phyloP scores from a whole-genome alignment of 2,329 filamentous ascomycete genomes.

The Diplodia intermedia region DNA sequence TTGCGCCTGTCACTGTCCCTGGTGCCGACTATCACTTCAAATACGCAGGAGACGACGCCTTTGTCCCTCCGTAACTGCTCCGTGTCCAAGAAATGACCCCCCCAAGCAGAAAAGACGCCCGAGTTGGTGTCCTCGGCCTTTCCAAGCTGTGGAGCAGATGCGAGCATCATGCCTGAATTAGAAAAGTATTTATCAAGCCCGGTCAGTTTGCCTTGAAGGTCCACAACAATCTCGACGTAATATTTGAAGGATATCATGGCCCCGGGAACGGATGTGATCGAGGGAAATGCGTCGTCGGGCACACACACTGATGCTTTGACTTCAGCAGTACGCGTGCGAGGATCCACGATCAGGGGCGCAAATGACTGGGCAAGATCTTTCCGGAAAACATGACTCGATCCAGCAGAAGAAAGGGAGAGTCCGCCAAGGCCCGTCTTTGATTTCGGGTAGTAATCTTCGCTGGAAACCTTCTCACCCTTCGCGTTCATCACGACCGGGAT shows the following conservation, averaged over 20 bases:
- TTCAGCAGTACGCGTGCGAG: conserved; percentile 75
- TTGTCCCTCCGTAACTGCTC: conserved; percentile 86
- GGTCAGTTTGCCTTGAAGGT: conserved; percentile 84
- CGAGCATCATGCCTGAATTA: conserved; percentile 58
- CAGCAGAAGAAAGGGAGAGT: conserved; percentile 82
- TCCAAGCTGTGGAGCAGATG: conserved; percentile 47
- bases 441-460: conserved; percentile 84
- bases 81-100: conserved; percentile 81
- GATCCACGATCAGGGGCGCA: conserved; percentile 86
- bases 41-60: conserved; percentile 84
- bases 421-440: conserved; percentile 87
- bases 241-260: conserved; percentile 97
- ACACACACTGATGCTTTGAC: conserved; percentile 85
- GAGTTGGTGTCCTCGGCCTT: conserved; percentile 46
- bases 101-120: conserved; percentile 61
- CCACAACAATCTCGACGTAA: conserved; percentile 89
- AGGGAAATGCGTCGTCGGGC: conserved; percentile 90
- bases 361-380: conserved; percentile 93
- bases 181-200: conserved; percentile 72
- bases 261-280: conserved; percentile 86
- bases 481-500: conserved; percentile 67
- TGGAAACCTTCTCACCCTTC: conserved; percentile 72
- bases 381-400: conserved; percentile 89
- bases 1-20: conserved; percentile 70
- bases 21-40: conserved; percentile 88